These are phyloP conservation scores for Cutaneotrichosporon curvatum DNA, from an alignment of 1,284 basidiomycete genomes.

Conservation along the genomic window DNA sequence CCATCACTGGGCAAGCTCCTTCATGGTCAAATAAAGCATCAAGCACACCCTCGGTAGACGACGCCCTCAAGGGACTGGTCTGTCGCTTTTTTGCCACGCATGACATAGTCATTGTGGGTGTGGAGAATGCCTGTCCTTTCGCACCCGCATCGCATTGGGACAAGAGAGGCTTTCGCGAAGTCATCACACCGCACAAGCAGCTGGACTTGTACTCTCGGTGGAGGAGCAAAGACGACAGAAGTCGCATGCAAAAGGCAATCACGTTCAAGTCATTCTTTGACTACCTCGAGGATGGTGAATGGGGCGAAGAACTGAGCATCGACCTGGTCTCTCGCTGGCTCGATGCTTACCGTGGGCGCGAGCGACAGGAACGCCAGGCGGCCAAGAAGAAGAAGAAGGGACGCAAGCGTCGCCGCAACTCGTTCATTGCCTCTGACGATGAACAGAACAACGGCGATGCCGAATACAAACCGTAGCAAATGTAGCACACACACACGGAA, in stretches of 20 bases:
- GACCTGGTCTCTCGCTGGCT: constrained; percentile 7
- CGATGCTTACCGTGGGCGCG: constrained; percentile 1
- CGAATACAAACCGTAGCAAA: too few relatives aligned
- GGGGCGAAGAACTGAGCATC: constrained; percentile 5
- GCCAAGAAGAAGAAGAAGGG: too few relatives aligned
- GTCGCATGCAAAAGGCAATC: too few relatives aligned
- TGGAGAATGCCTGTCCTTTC: constrained; percentile 7
- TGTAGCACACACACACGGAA: too few relatives aligned
- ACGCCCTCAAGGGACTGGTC: neutral
- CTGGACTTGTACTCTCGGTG: too few relatives aligned
- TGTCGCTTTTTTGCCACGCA: neutral
- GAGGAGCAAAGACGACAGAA: too few relatives aligned
- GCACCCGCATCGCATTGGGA: neutral
- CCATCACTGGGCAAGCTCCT: neutral
- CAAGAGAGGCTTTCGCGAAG: neutral
- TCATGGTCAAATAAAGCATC: neutral
- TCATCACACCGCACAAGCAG: too few relatives aligned
- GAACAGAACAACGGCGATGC: too few relatives aligned
- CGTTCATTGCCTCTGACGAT: too few relatives aligned
- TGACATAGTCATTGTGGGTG: constrained; percentile 3
- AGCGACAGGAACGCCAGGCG: neutral
- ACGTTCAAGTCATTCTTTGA: neutral
- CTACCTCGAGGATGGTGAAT: constrained; percentile 4
- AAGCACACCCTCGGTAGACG: neutral
- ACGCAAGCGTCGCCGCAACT: too few relatives aligned